These are phyloP conservation scores for Magnolia changhungtana DNA, from an alignment of 164 flowering plant genomes.

Conservation along the genomic window DNA sequence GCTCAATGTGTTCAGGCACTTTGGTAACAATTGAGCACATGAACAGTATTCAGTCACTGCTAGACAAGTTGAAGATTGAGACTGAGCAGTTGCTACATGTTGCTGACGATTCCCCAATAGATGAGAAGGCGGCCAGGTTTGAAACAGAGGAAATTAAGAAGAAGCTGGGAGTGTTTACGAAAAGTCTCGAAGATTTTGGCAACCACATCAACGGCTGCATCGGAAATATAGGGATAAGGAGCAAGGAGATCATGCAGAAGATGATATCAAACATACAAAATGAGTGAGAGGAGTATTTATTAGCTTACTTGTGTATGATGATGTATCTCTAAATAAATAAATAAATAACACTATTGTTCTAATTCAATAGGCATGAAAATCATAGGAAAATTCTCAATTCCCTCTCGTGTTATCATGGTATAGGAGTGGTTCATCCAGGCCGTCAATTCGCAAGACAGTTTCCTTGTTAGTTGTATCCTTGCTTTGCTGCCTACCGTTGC, in stretches of 20 bases:
- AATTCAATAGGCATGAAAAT: too few relatives aligned
- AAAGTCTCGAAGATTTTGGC: constrained; percentile 53
- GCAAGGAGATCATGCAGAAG: constrained; percentile 69
- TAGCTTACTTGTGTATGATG: too few relatives aligned
- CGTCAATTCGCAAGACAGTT: too few relatives aligned
- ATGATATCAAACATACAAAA: constrained; percentile 56
- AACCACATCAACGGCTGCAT: constrained; percentile 55
- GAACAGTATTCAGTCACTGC: constrained; percentile 60
- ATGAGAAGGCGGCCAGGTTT: constrained; percentile 50
- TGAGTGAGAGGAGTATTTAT: constrained; percentile 16
- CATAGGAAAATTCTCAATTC: too few relatives aligned
- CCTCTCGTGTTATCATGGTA: too few relatives aligned
- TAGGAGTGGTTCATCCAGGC: too few relatives aligned
- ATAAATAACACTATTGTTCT: too few relatives aligned
- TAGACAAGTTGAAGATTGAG: constrained; percentile 44
- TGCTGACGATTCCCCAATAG: constrained; percentile 51
- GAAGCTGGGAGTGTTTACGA: too few relatives aligned
- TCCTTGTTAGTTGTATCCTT: too few relatives aligned
- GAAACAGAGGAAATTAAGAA: constrained; percentile 73
- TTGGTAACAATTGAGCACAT: constrained; percentile 56
- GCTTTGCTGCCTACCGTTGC: too few relatives aligned
- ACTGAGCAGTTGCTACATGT: constrained; percentile 45
- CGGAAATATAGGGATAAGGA: constrained; percentile 50
- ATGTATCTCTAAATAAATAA: too few relatives aligned
- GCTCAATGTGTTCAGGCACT: constrained; percentile 53